Evolutionary conservation across 306 rosid species (phyloP).

Genomic region (Rubus parviflorus): DNA sequence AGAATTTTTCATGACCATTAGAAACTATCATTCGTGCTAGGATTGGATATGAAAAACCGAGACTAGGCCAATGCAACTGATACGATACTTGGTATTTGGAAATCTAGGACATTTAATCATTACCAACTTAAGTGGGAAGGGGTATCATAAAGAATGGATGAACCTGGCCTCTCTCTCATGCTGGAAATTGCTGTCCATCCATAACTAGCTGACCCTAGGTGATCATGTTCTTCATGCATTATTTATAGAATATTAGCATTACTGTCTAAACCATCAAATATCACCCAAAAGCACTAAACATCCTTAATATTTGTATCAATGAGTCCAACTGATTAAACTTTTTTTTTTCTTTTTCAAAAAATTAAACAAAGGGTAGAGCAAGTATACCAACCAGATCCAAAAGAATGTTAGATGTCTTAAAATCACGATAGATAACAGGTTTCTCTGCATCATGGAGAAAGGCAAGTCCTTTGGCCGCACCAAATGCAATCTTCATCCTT

Average conservation of each 20-base stretch:
- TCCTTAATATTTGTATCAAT: neutral
- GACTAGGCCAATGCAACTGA: neutral
- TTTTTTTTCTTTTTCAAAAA: neutral
- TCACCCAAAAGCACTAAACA: neutral
- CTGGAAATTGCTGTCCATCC: neutral
- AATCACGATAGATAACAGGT: constrained; percentile 97
- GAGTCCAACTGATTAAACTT: neutral
- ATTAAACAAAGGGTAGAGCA: neutral
- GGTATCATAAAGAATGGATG: neutral
- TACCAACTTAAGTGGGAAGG: neutral
- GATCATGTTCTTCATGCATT: neutral
- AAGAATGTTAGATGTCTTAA: constrained; percentile 90
- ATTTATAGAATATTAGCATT: neutral
- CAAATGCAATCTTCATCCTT: constrained; percentile 95
- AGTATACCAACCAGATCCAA: constrained; percentile 64
- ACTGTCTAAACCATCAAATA: neutral
- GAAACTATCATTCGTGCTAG: neutral
- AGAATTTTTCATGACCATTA: neutral
- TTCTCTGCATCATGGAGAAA: constrained; percentile 97
- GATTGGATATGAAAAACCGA: neutral
- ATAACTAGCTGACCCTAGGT: neutral
- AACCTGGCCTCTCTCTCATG: neutral
- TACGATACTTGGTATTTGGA: neutral
- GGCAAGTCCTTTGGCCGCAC: constrained; percentile 97
- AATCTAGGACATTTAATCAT: neutral